Conservation (phyloP, 257 asterid genomes). For the Mitragyna speciosa region DNA sequence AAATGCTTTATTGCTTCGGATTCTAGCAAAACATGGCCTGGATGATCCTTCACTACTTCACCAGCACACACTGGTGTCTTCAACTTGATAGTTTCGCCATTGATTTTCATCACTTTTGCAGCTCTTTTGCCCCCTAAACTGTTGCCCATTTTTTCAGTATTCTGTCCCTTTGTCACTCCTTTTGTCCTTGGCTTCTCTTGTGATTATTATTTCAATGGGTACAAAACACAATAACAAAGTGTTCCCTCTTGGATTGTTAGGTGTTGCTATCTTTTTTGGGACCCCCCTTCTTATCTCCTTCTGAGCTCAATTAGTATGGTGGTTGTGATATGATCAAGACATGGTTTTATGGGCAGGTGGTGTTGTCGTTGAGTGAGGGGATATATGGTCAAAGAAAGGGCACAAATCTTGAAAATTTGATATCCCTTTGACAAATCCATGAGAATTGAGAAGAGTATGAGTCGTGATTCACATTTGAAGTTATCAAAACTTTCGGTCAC, state of each 20-base stretch:
- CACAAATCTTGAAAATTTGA: slow-evolving; percentile 40
- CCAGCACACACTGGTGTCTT: slow-evolving; percentile 64
- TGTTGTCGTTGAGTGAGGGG: neutral
- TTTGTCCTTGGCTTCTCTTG: neutral
- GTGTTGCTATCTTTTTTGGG: slow-evolving; percentile 10
- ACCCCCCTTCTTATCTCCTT: neutral
- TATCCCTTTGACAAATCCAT: slow-evolving; percentile 30
- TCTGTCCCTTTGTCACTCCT: neutral
- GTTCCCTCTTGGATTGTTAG: neutral
- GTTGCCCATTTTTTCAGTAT: slow-evolving; percentile 53
- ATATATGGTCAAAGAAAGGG: slow-evolving; percentile 54
- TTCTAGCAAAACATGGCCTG: slow-evolving; percentile 65
- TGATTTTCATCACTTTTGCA: slow-evolving; percentile 74
- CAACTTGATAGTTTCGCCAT: slow-evolving; percentile 65
- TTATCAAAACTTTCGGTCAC: neutral
- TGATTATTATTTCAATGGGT: slow-evolving; percentile 2
- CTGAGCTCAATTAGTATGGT: slow-evolving; percentile 3
- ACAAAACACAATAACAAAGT: neutral
- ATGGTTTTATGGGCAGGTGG: slow-evolving; percentile 20
- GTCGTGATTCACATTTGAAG: neutral
- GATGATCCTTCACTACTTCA: slow-evolving; percentile 53
- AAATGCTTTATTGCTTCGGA: slow-evolving; percentile 80
- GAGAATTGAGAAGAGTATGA: neutral
- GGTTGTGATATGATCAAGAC: slow-evolving; percentile 18
- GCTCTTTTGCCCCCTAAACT: slow-evolving; percentile 62